Percentiles rank a stretch among this genome's conserved stretches.
Conservation (phyloP, 495 filamentous ascomycete genomes). For the Bacidia rubella region DNA sequence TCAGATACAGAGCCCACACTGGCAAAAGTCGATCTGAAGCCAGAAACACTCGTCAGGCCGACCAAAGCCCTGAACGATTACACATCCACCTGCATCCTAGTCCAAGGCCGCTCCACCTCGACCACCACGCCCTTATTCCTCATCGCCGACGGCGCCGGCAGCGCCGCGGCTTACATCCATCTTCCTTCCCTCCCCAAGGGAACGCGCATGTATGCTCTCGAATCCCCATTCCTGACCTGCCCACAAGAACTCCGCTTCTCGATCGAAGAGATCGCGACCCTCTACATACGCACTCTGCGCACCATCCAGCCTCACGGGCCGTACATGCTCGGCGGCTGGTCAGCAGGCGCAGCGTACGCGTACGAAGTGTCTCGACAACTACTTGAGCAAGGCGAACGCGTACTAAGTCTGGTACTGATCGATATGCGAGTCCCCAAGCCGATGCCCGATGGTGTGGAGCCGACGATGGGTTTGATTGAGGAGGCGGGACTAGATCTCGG, state of each 20-base stretch:
- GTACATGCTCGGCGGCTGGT: constrained; percentile 60
- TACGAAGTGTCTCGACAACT: constrained; percentile 69
- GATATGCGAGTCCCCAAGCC: constrained; percentile 23
- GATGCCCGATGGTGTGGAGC: constrained; percentile 30
- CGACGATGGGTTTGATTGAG: constrained; percentile 48
- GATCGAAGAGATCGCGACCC: constrained; percentile 39
- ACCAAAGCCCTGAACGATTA: not conserved
- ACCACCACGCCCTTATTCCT: constrained; percentile 13
- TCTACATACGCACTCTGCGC: constrained; percentile 49
- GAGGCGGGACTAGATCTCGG: constrained; percentile 40
- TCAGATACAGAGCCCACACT: not conserved
- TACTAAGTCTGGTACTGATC: constrained; percentile 51
- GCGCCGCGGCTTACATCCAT: constrained; percentile 19
- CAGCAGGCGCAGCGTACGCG: constrained; percentile 72
- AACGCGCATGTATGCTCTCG: constrained; percentile 20
- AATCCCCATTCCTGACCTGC: constrained; percentile 34
- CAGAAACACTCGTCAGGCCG: not conserved
- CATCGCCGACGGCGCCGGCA: constrained; percentile 20
- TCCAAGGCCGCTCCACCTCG: constrained; percentile 11
- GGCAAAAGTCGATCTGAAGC: not conserved
- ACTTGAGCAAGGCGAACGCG: constrained; percentile 46
- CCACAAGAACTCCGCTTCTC: constrained; percentile 36
- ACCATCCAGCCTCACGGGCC: constrained; percentile 59
- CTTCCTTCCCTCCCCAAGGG: constrained; percentile 16
- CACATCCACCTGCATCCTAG: constrained; percentile 1